A percentile compares a stretch with the other conserved stretches of the same genome.
These are phyloP conservation scores for Claviceps spartinae DNA, from an alignment of 2,329 filamentous ascomycete species.

Conservation along the genomic window DNA sequence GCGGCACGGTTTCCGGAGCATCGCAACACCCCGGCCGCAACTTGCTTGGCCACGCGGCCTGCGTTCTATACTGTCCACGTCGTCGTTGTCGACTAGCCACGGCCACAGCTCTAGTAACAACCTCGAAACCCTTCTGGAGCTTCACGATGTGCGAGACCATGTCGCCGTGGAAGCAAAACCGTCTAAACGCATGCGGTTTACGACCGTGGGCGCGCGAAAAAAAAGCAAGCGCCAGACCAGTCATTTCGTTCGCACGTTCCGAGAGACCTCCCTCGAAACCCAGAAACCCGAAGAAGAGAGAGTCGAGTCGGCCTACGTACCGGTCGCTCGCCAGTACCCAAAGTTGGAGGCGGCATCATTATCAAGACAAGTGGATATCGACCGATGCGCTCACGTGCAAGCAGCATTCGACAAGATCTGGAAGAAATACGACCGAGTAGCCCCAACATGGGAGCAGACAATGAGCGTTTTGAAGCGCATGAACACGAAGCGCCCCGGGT, in stretches of 20 bases:
- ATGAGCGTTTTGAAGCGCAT: conserved; percentile 24
- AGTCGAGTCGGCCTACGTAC: conserved; percentile 16
- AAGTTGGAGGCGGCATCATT: conserved; percentile 9
- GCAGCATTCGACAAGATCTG: conserved; percentile 22
- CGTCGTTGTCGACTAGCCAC: background rate
- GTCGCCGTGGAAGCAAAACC: background rate
- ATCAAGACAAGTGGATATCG: conserved; percentile 11
- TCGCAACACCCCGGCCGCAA: conserved; percentile 13
- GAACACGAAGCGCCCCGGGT: conserved; percentile 20
- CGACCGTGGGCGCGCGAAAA: background rate
- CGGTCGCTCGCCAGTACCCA: conserved; percentile 16
- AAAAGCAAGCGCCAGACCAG: conserved; percentile 13
- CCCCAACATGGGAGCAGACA: conserved; percentile 26
- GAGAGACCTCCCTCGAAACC: conserved; percentile 9
- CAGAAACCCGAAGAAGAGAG: conserved; percentile 10
- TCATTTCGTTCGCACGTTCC: conserved; percentile 17
- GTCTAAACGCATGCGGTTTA: background rate
- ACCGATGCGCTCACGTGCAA: conserved; percentile 21
- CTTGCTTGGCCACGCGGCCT: conserved; percentile 11
- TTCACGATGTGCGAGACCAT: background rate
- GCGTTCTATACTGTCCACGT: conserved; percentile 6
- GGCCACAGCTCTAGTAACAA: background rate
- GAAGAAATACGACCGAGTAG: conserved; percentile 13
- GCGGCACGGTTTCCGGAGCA: conserved; percentile 25
- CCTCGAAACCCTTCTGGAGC: background rate